Percentiles rank a stretch among this genome's conserved stretches.
phyloP scores from a whole-genome alignment of 441 rosid species.

The Isatis lusitanica region DNA sequence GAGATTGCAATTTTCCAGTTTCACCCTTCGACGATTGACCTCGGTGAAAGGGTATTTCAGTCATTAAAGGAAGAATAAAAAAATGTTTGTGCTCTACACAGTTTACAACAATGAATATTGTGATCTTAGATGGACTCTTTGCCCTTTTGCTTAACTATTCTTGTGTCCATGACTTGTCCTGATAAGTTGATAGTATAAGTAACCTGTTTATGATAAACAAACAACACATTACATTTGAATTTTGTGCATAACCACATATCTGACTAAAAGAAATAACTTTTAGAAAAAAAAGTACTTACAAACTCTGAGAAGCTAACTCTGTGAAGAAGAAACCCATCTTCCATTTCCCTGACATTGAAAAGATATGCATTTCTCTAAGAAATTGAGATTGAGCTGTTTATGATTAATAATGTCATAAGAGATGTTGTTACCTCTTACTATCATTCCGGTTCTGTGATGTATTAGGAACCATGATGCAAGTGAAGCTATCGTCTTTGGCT shows the following conservation, averaged over 20 bases:
- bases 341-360: constrained; percentile 43
- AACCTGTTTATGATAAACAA: constrained; percentile 41
- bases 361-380: constrained; percentile 7
- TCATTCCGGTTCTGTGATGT: constrained; percentile 15
- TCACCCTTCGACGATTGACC: constrained; percentile 16
- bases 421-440: constrained; percentile 31
- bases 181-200: constrained; percentile 52
- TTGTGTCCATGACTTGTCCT: constrained; percentile 49
- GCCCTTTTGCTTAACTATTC: constrained; percentile 44
- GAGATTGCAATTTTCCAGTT: constrained; percentile 4
- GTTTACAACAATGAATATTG: constrained; percentile 14
- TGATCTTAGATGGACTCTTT: constrained; percentile 47
- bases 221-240: neutral
- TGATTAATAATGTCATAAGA: neutral
- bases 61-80: neutral
- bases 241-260: neutral
- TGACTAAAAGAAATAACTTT: neutral
- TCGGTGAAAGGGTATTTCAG: constrained; percentile 2
- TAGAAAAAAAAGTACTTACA: constrained; percentile 42
- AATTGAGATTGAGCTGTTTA: neutral
- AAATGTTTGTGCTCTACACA: neutral
- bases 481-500: constrained; percentile 37
- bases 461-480: constrained; percentile 51
- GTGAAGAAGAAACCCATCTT: constrained; percentile 76
- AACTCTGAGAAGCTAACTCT: constrained; percentile 59